Base-by-base conservation (phyloP, 768 basidiomycete genomes). In the Tylopilus felleus region DNA sequence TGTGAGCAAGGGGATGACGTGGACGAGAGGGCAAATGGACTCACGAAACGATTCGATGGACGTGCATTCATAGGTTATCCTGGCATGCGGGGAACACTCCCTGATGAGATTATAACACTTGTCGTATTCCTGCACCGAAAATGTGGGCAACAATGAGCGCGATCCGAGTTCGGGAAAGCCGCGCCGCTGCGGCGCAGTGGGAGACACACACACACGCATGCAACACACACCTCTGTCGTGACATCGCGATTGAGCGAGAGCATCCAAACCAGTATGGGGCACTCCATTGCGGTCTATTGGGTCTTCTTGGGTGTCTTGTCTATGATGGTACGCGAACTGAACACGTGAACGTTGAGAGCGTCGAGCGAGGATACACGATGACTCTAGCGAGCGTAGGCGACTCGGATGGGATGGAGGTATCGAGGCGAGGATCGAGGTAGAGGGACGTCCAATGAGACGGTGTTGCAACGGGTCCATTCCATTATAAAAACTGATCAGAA, bases 191-290 rank as follows among this genome's bases (percentile, higher is more conserved):
- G 23, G 43, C 51, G 27, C 41, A 49, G 23, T 14, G 3, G 35
- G 8, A 17, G 14, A 16, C 16, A 9, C 14, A 17, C 16, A 17
- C 35, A 17, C 22, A 45, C 16, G 57, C 2, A 31, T 38, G 14
- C 10, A 22, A 46, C 40, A 65, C 80, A 58, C 63, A 85, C 88
- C 67, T 83, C 80, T 68, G 76, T 74, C 13, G 82, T 80, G 65
- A 89, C 82, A 67, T 88, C 86, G 51, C 88, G 76, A 60, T 89
- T 89, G 65, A 88, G 71, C 5, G 85, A 86, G 47, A 90, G 73
- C 84, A 89, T 88, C 88, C 88, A 90, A 22, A 88, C 83, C 25
- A 90, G 77, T 57, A 90, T 82, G 12, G 85, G 85, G 65, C 81
- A 84, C 52, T 85, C 83, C 74, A 78, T 70, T 13, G 40, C 6